These are phyloP conservation scores for Begonia loranthoides DNA, from an alignment of 306 rosid species.

Conservation along the genomic window DNA sequence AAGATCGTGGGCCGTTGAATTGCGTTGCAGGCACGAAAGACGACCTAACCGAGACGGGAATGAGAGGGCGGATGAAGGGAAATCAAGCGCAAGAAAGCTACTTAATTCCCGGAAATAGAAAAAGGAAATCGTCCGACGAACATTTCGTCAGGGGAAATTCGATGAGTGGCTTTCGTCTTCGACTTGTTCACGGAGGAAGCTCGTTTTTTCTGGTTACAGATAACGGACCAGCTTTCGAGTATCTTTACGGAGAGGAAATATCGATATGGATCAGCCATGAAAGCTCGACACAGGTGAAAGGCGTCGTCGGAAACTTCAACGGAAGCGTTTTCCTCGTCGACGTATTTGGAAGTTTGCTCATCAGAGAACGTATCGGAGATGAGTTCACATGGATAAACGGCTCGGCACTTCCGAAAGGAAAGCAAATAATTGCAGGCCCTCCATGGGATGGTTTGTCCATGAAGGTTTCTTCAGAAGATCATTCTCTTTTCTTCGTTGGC, in stretches of 20 bases:
- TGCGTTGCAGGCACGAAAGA: constrained; percentile 61
- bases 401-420: constrained; percentile 51
- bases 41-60: constrained; percentile 40
- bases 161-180: constrained; percentile 49
- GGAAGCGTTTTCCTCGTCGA: constrained; percentile 74
- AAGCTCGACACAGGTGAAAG: constrained; percentile 48
- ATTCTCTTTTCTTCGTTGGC: constrained; percentile 70
- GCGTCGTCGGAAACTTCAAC: constrained; percentile 74
- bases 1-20: constrained; percentile 68
- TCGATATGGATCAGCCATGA: constrained; percentile 95
- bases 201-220: constrained; percentile 61
- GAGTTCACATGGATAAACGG: constrained; percentile 74
- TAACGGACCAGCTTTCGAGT: constrained; percentile 61
- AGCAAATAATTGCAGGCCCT: constrained; percentile 50
- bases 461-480: constrained; percentile 55
- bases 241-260: constrained; percentile 49
- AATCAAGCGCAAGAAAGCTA: constrained; percentile 45
- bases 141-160: constrained; percentile 31
- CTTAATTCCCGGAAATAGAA: constrained; percentile 22
- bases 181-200: constrained; percentile 64
- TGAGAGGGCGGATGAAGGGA: constrained; percentile 52
- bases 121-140: constrained; percentile 28
- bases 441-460: constrained; percentile 65
- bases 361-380: constrained; percentile 58
- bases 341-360: constrained; percentile 50